Percentiles rank a stretch among this genome's conserved stretches.
Conservation (phyloP, 1,284 basidiomycete species). For the Puccinia sorghi region DNA sequence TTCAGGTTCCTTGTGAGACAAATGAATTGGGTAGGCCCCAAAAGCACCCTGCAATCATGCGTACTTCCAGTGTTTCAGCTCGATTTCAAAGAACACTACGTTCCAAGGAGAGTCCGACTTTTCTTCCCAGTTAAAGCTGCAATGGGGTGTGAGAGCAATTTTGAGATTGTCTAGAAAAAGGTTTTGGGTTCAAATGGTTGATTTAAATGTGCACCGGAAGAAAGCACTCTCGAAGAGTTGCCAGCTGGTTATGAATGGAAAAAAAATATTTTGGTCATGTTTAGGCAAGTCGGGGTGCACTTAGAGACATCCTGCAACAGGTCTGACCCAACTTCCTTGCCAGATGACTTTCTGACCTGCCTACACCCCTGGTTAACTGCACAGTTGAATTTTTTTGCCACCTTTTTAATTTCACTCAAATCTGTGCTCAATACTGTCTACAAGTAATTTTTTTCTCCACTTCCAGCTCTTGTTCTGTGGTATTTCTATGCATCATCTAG, state of each 20-base stretch:
- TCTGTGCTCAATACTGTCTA: no score
- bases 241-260: background rate
- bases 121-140: background rate
- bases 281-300: no score
- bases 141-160: background rate
- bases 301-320: no score
- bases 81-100: background rate
- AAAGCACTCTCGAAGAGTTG: background rate
- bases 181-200: background rate
- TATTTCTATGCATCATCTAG: no score
- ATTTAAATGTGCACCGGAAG: background rate
- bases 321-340: no score
- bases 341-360: no score
- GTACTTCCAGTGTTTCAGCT: background rate
- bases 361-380: no score
- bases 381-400: no score
- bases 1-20: background rate
- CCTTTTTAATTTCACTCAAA: no score
- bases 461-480: no score
- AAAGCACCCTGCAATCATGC: background rate
- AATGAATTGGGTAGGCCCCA: background rate
- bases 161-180: constrained; percentile 1
- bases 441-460: no score
- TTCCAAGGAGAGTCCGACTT: background rate
- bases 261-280: no score